Conservation (phyloP, 2,329 filamentous ascomycete species). For the Aureobasidium lini region DNA sequence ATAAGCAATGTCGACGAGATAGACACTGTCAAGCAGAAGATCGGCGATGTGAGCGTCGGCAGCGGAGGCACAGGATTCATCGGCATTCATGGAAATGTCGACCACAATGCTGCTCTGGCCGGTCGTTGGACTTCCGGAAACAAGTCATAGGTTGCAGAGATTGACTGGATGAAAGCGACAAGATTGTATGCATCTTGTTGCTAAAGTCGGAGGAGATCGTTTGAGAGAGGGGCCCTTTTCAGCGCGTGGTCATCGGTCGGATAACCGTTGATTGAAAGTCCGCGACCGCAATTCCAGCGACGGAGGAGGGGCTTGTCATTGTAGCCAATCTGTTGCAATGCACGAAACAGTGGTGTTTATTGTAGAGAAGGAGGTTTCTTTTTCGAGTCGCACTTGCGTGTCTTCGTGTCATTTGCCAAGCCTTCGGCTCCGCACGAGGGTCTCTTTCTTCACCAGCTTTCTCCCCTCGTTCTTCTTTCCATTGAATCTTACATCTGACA, state of each 20-base stretch:
- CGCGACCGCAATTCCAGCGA: too few species aligned
- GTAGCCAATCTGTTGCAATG: too few species aligned
- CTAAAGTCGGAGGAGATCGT: too few species aligned
- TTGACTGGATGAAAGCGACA: too few species aligned
- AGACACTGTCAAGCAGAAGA: background rate
- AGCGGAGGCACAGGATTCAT: background rate
- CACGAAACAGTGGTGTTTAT: too few species aligned
- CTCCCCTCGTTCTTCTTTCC: background rate
- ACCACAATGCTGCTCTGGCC: background rate
- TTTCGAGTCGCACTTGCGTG: background rate
- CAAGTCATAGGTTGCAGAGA: background rate
- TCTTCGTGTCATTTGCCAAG: background rate
- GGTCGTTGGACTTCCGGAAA: background rate
- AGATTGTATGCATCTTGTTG: too few species aligned
- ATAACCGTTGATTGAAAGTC: too few species aligned
- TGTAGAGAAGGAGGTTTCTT: background rate
- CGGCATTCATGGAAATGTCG: background rate
- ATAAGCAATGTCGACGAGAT: background rate
- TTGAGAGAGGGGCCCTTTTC: too few species aligned
- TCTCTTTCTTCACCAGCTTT: background rate
- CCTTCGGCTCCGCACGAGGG: background rate
- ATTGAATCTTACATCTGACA: too few species aligned
- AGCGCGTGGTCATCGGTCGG: too few species aligned
- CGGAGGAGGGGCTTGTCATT: too few species aligned
- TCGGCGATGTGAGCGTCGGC: background rate